phyloP scores from a whole-genome alignment of 2,329 filamentous ascomycete genomes.

The Pyrenochaeta sp. region DNA sequence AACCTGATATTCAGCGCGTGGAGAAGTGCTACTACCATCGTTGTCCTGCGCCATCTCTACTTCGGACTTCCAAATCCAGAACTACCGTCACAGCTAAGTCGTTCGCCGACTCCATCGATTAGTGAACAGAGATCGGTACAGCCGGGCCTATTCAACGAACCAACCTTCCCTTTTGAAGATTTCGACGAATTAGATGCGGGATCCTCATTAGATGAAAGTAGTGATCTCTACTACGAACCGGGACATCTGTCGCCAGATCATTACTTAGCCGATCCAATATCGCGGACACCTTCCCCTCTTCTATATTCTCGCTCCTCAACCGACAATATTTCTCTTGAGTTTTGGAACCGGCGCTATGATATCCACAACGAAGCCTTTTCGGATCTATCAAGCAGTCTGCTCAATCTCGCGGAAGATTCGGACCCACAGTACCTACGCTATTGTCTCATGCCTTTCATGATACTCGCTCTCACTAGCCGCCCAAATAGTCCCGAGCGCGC shows the following conservation, averaged over 20 bases:
- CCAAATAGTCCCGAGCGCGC: slow-evolving; percentile 24
- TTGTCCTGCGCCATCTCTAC: slow-evolving; percentile 29
- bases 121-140: not conserved
- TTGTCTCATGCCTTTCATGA: slow-evolving; percentile 25
- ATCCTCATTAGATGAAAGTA: slow-evolving; percentile 7
- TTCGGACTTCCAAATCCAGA: slow-evolving; percentile 26
- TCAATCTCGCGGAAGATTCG: slow-evolving; percentile 10
- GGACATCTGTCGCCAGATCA: slow-evolving; percentile 16
- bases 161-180: slow-evolving; percentile 10
- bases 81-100: slow-evolving; percentile 6
- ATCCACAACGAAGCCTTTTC: slow-evolving; percentile 31
- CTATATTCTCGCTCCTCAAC: slow-evolving; percentile 13
- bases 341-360: slow-evolving; percentile 29
- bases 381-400: slow-evolving; percentile 12
- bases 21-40: slow-evolving; percentile 28
- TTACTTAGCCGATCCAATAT: slow-evolving; percentile 13
- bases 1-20: slow-evolving; percentile 14
- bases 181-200: slow-evolving; percentile 1
- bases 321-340: slow-evolving; percentile 12
- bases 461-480: slow-evolving; percentile 27
- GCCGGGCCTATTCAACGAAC: slow-evolving; percentile 2
- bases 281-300: slow-evolving; percentile 26
- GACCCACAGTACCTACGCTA: slow-evolving; percentile 18
- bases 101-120: slow-evolving; percentile 13
- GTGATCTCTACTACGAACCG: not conserved